phyloP scores from a whole-genome alignment of 192 early-diverging fungal genomes.

The Obelidium mucronatum region DNA sequence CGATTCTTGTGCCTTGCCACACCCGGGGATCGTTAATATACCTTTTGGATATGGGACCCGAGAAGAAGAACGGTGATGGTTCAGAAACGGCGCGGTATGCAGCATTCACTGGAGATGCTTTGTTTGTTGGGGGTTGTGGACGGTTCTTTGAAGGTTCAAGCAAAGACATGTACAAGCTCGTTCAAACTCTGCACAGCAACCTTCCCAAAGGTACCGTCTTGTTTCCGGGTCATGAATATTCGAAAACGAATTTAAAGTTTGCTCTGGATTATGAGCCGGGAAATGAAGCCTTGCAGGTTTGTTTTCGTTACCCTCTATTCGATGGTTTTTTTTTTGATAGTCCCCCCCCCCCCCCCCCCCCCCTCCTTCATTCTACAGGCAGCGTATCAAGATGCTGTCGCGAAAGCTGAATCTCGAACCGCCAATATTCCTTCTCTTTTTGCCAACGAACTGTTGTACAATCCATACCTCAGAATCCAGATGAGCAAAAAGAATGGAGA shows the following conservation, averaged over 20 bases:
- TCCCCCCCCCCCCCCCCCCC: constrained; percentile 2
- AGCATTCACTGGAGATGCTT: constrained; percentile 21
- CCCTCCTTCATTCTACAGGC: neutral
- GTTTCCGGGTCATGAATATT: no score
- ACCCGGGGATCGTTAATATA: constrained; percentile 4
- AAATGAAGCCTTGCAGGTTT: constrained; percentile 14
- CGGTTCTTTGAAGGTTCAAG: constrained; percentile 11
- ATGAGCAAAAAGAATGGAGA: neutral
- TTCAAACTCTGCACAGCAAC: no score
- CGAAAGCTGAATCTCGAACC: neutral
- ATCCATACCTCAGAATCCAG: neutral
- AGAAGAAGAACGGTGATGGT: no score
- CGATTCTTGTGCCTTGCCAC: constrained; percentile 14
- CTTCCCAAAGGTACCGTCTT: no score
- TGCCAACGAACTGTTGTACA: neutral
- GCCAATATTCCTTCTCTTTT: neutral
- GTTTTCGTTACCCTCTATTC: no score
- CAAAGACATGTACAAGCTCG: constrained; percentile 9
- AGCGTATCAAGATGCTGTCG: neutral
- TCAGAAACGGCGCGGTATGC: neutral
- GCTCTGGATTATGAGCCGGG: neutral
- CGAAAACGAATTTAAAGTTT: no score
- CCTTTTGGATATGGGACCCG: neutral
- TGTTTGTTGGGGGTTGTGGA: constrained; percentile 23
- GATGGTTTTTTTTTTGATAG: neutral